Base-by-base conservation (phyloP, 2,329 filamentous ascomycete genomes). In the Stemphylium lycopersici region DNA sequence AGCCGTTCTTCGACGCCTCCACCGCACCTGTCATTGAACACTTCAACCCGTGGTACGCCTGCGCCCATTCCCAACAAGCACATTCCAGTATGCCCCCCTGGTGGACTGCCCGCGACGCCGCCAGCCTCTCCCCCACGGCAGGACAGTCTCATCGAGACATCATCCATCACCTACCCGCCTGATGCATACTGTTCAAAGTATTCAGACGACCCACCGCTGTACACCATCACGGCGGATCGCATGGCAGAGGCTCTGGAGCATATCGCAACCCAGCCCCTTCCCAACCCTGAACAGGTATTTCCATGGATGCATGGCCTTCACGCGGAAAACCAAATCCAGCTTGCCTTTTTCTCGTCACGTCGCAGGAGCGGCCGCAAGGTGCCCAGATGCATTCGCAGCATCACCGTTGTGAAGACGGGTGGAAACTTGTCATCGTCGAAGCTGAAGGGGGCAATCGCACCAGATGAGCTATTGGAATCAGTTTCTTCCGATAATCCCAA, bases 261-360 rank as follows among this genome's bases (percentile, higher is more conserved):
- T 67, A 79, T 87, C 55, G 85, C 93, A 3, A 84, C 87, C 2
- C 91, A 96, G 68, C 89, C 92, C 1, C 81, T 98, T 20, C 93
- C 95, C 6, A 87, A 93, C 51, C 87, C 95, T 0, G 85, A 88
- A n/a, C 83, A 87, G 56, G 90, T 98, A 58, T 99, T 98, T 69
- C 95, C 95, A 2, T 99, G 95, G 95, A 81, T 97, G 20, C 95
- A 99, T 77, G 95, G 95, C 20, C 79, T 98, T 36, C 93, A 98
- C 69, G 88, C 90, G 0, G 86, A 89, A 57, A 99, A 99, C 70
- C 87, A 91, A 56, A 84, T 96, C 48, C 95, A 99, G 70, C 84
- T 95, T 57, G 85, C 90, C 6, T 98, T 97, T 79, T 98, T 99
- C 74, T 86, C 88, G 46, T 87, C 90, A 22, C 85, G 91, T 58